Conservation (phyloP, 164 flowering plant genomes). For the Umbellularia californica region DNA sequence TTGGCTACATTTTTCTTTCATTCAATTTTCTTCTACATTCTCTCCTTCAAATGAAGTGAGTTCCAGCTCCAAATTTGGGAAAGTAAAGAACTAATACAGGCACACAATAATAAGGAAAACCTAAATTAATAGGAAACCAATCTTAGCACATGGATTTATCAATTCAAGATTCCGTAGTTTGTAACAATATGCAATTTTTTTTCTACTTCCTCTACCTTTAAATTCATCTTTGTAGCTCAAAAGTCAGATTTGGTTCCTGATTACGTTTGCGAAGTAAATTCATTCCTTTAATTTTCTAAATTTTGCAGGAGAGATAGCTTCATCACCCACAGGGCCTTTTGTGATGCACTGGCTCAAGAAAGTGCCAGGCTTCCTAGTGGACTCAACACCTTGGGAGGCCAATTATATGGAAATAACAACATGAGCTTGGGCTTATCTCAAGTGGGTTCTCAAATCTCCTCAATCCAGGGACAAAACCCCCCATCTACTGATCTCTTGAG, state of each 20-base stretch:
- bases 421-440: conserved; percentile 52
- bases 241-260: too few species aligned
- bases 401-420: conserved; percentile 42
- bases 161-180: neutral
- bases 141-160: neutral
- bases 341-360: conserved; percentile 90
- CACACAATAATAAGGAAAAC: conserved; percentile 2
- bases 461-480: conserved; percentile 35
- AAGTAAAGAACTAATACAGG: conserved; percentile 21
- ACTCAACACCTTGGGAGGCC: conserved; percentile 51
- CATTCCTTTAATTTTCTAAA: conserved; percentile 1
- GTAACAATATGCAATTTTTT: neutral
- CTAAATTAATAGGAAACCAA: neutral
- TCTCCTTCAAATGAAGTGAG: conserved; percentile 10
- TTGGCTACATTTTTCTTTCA: neutral
- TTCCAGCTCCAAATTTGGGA: conserved; percentile 9
- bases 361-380: conserved; percentile 59
- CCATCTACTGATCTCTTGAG: conserved; percentile 35
- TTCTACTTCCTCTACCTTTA: neutral
- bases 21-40: conserved; percentile 9
- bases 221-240: neutral
- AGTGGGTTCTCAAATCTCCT: conserved; percentile 36
- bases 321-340: conserved; percentile 89
- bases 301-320: conserved; percentile 83
- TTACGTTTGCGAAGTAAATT: neutral